Conservation (phyloP, 176 grass and related monocot species). For the Oryza meridionalis region DNA sequence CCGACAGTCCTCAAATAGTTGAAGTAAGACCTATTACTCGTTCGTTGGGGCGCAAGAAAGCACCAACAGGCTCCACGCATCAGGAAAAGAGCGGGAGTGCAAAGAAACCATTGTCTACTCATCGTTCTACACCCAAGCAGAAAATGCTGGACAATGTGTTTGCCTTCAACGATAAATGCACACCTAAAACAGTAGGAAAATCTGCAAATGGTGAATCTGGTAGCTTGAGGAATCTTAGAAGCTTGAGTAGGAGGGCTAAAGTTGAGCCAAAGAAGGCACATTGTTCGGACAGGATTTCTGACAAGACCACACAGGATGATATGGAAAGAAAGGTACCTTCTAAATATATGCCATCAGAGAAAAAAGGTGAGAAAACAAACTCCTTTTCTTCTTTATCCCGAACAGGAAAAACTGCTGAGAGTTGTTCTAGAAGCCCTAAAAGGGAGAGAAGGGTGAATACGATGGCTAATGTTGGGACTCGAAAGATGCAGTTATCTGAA, state of each 20-base stretch:
- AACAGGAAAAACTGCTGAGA: constrained; percentile 43
- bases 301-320: constrained; percentile 47
- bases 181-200: constrained; percentile 41
- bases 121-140: constrained; percentile 55
- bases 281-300: constrained; percentile 54
- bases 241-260: constrained; percentile 56
- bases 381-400: constrained; percentile 62
- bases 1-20: constrained; percentile 67
- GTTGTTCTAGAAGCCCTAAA: constrained; percentile 50
- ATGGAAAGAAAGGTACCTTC: constrained; percentile 37
- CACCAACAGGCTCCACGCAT: constrained; percentile 43
- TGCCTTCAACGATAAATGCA: constrained; percentile 56
- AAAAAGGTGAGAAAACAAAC: constrained; percentile 42
- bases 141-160: constrained; percentile 52
- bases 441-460: constrained; percentile 34
- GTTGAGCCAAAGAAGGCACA: constrained; percentile 52
- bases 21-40: constrained; percentile 66
- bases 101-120: constrained; percentile 72
- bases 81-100: constrained; percentile 45
- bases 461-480: constrained; percentile 39
- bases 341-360: constrained; percentile 42
- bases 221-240: constrained; percentile 52
- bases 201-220: constrained; percentile 46
- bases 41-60: constrained; percentile 52
- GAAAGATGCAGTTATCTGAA: constrained; percentile 47